Conservation (phyloP, 1,284 basidiomycete species). For the Microstroma glucosiphilum region DNA sequence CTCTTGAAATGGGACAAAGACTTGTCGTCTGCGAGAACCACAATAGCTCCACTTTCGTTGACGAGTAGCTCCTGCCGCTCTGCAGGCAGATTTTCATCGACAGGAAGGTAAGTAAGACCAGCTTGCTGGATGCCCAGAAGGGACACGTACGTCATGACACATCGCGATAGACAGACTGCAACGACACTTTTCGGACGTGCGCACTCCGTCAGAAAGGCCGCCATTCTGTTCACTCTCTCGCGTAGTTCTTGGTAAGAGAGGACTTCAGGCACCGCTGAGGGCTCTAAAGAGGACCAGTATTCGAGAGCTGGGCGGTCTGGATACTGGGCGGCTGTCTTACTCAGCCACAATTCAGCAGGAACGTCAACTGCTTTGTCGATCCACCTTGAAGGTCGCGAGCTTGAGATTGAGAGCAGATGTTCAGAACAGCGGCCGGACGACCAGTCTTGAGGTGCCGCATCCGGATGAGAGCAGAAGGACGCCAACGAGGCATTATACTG, state of each 20-base stretch:
- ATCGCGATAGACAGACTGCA: slow-evolving; percentile 34
- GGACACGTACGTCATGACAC: slow-evolving; percentile 32
- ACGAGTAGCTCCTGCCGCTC: slow-evolving; percentile 43
- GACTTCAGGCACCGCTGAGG: neutral
- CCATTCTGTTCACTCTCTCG: slow-evolving; percentile 16
- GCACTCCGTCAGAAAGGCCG: slow-evolving; percentile 12
- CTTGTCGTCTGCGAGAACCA: slow-evolving; percentile 12
- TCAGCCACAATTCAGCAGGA: slow-evolving; percentile 4
- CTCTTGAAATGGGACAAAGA: neutral
- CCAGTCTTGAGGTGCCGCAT: slow-evolving; percentile 4
- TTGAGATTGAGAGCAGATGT: slow-evolving; percentile 2
- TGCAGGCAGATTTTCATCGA: slow-evolving; percentile 45
- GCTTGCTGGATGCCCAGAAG: slow-evolving; percentile 35
- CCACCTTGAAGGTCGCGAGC: neutral
- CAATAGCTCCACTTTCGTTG: slow-evolving; percentile 27
- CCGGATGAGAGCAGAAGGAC: slow-evolving; percentile 17
- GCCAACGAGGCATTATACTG: slow-evolving; percentile 29
- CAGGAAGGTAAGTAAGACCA: slow-evolving; percentile 44
- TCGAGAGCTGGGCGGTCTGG: slow-evolving; percentile 19
- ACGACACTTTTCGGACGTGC: slow-evolving; percentile 26
- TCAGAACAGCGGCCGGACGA: neutral
- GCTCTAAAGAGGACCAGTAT: slow-evolving; percentile 19
- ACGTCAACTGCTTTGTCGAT: neutral
- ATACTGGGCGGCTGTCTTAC: neutral
- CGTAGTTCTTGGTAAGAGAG: slow-evolving; percentile 32